Conservation (phyloP, 345 rosid genomes). For the Hibiscus tridactylites region DNA sequence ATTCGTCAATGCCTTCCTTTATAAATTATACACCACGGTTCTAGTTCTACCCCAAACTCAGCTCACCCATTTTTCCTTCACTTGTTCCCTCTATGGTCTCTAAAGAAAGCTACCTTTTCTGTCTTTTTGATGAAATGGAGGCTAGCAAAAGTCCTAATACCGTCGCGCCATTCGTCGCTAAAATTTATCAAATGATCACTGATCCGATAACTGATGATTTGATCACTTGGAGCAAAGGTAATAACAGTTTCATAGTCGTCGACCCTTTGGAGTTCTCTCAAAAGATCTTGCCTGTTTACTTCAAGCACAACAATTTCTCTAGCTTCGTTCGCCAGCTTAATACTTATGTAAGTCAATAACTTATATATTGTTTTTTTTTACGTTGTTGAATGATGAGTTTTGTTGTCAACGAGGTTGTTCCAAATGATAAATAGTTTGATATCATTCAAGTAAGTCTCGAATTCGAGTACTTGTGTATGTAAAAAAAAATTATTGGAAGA, state of each 20-base stretch:
- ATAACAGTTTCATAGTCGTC: slow-evolving; percentile 84
- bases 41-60: not conserved
- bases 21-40: slow-evolving; percentile 6
- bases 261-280: slow-evolving; percentile 84
- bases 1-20: not conserved
- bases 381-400: too few relatives aligned
- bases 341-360: slow-evolving; percentile 53
- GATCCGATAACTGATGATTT: slow-evolving; percentile 66
- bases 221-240: slow-evolving; percentile 72
- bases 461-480: too few relatives aligned
- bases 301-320: slow-evolving; percentile 96
- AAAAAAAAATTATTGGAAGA: too few relatives aligned
- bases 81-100: not conserved
- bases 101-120: not conserved
- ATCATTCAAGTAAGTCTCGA: too few relatives aligned
- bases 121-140: slow-evolving; percentile 23
- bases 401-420: too few relatives aligned
- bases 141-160: not conserved
- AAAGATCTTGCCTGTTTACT: slow-evolving; percentile 70
- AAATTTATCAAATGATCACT: slow-evolving; percentile 88
- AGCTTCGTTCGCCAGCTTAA: slow-evolving; percentile 96
- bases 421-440: too few relatives aligned
- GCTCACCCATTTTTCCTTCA: not conserved
- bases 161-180: slow-evolving; percentile 72
- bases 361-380: not conserved